Evolutionary conservation across 140 eudicot species (phyloP).

Genomic region (Bidens hawaiensis): DNA sequence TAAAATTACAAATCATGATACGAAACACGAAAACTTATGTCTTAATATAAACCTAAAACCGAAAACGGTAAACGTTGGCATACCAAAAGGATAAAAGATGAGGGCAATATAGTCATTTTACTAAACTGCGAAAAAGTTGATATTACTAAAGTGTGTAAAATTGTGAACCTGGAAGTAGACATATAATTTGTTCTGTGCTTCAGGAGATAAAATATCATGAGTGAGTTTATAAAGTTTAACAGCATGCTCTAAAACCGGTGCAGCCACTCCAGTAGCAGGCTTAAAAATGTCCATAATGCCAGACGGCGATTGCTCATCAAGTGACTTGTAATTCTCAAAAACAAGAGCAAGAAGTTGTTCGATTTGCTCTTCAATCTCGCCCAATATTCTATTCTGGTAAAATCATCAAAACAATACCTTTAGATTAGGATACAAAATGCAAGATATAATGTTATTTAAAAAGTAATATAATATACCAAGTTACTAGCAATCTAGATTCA

Average conservation of each 20-base stretch:
- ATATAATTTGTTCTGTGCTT: constrained; percentile 65
- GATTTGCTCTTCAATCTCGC: constrained; percentile 75
- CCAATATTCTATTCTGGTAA: constrained; percentile 72
- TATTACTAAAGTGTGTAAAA: neutral
- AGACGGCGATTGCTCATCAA: constrained; percentile 64
- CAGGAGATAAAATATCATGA: constrained; percentile 79
- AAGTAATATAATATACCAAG: neutral
- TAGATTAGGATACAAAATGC: neutral
- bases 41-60: neutral
- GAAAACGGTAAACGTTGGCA: neutral
- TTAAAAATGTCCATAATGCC: constrained; percentile 65
- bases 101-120: neutral
- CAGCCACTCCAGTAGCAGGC: constrained; percentile 66
- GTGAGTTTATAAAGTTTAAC: constrained; percentile 70
- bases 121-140: neutral
- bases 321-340: constrained; percentile 75
- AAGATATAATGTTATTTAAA: neutral
- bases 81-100: neutral
- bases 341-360: constrained; percentile 56
- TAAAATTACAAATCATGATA: neutral
- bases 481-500: neutral
- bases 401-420: constrained; percentile 29
- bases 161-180: constrained; percentile 66
- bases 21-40: neutral
- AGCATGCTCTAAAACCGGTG: constrained; percentile 68